A percentile compares a stretch with the other conserved stretches of the same genome.
These are phyloP conservation scores for Pleurotus tuber-regium DNA, from an alignment of 768 basidiomycete genomes.

Conservation along the genomic window DNA sequence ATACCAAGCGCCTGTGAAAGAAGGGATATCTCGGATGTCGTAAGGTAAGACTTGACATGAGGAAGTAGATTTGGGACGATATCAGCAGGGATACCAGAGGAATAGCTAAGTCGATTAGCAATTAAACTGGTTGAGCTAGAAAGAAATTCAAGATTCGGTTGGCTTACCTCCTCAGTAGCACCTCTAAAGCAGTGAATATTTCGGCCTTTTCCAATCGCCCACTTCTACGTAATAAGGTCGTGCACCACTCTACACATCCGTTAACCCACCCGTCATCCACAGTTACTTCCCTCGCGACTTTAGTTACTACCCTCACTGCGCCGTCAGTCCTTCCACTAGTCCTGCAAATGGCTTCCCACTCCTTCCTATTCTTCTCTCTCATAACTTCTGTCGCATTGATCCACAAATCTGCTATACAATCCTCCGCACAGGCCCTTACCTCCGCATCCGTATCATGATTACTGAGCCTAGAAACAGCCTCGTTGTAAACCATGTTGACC, in stretches of 20 bases:
- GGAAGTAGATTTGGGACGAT: slow-evolving; percentile 63
- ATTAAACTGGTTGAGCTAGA: not conserved
- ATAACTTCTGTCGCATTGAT: slow-evolving; percentile 78
- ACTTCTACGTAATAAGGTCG: slow-evolving; percentile 73
- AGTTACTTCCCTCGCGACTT: slow-evolving; percentile 74
- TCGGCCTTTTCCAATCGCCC: slow-evolving; percentile 77
- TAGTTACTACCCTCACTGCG: slow-evolving; percentile 78
- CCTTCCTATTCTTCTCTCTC: slow-evolving; percentile 58
- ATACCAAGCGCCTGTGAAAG: slow-evolving; percentile 70
- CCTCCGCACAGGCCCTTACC: slow-evolving; percentile 80
- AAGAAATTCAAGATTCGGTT: no score
- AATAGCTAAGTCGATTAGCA: slow-evolving; percentile 27
- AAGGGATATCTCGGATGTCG: slow-evolving; percentile 72
- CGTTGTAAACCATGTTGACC: slow-evolving; percentile 71
- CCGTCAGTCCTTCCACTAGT: slow-evolving; percentile 68
- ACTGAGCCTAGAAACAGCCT: slow-evolving; percentile 66
- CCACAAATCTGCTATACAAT: slow-evolving; percentile 84
- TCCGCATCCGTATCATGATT: slow-evolving; percentile 90
- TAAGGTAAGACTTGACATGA: slow-evolving; percentile 75
- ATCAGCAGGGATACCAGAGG: slow-evolving; percentile 45
- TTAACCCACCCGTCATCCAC: slow-evolving; percentile 80
- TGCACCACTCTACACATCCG: slow-evolving; percentile 73
- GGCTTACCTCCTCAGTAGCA: slow-evolving; percentile 67
- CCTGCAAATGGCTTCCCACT: slow-evolving; percentile 81
- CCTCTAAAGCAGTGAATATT: slow-evolving; percentile 74